Percentiles rank a stretch among this genome's conserved stretches.
Conservation (phyloP, 2,329 filamentous ascomycete species). For the Stagonosporopsis vannaccii region DNA sequence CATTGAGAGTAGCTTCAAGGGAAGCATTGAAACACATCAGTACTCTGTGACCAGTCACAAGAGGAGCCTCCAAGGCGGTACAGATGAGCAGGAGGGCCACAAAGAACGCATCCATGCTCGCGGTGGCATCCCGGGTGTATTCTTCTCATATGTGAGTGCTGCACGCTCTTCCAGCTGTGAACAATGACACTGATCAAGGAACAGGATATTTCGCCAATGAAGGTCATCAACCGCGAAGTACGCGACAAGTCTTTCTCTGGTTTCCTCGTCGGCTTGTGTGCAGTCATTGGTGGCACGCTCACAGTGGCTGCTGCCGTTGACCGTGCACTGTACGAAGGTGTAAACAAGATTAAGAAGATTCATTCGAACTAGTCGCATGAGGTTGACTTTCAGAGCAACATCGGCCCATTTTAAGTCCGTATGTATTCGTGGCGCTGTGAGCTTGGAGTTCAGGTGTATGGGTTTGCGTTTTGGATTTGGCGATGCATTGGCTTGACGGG, state of each 20-base stretch:
- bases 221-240: slow-evolving; percentile 96
- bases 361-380: slow-evolving; percentile 61
- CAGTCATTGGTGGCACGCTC: slow-evolving; percentile 90
- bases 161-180: not conserved
- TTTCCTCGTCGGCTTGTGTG: slow-evolving; percentile 93
- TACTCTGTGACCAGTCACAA: slow-evolving; percentile 98
- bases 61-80: slow-evolving; percentile 82
- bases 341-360: slow-evolving; percentile 84
- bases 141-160: slow-evolving; percentile 90
- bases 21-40: slow-evolving; percentile 95
- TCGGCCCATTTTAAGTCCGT: not conserved
- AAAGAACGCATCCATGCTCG: slow-evolving; percentile 88
- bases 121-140: slow-evolving; percentile 94
- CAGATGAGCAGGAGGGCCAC: slow-evolving; percentile 86
- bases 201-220: slow-evolving; percentile 98
- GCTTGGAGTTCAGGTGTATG: slow-evolving; percentile 19
- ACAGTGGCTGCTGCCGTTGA: slow-evolving; percentile 96
- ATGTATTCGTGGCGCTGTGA: not conserved
- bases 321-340: slow-evolving; percentile 88
- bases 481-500: not conserved
- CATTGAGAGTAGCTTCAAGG: slow-evolving; percentile 66
- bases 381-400: not conserved
- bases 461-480: not conserved
- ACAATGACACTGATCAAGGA: slow-evolving; percentile 17
- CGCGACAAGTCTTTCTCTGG: slow-evolving; percentile 87